Evolutionary conservation across 2,329 filamentous ascomycete genomes (phyloP).

Genomic region (Thielaviopsis musarum): DNA sequence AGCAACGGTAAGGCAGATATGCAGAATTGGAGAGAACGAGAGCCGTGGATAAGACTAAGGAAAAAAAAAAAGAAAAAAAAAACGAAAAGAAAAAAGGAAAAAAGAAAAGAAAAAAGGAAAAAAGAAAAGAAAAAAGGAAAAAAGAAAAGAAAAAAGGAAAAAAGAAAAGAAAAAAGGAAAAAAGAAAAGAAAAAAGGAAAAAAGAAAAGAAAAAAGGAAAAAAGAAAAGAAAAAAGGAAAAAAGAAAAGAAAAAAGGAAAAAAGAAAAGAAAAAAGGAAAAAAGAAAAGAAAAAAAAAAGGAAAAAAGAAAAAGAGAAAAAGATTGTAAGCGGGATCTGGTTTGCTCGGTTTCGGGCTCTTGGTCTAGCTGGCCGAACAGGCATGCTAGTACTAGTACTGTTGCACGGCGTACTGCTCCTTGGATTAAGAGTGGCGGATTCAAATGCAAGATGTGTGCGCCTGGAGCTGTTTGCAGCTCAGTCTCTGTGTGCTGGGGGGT

Average conservation of each 20-base stretch:
- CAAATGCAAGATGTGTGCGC: neutral
- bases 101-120: neutral
- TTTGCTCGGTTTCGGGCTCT: neutral
- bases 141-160: neutral
- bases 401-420: too few species aligned
- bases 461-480: neutral
- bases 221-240: neutral
- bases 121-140: neutral
- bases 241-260: neutral
- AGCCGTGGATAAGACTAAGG: neutral
- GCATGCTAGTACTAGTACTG: neutral
- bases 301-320: neutral
- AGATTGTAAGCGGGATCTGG: neutral
- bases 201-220: neutral
- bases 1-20: neutral
- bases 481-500: neutral
- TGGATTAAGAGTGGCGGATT: neutral
- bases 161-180: neutral
- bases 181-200: slow-evolving; percentile 8
- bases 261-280: neutral
- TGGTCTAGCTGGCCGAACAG: neutral
- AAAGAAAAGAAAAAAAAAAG: neutral
- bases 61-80: neutral
- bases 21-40: neutral
- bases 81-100: too few species aligned